phyloP scores from a whole-genome alignment of 441 rosid genomes.

The Populus tomentosa region DNA sequence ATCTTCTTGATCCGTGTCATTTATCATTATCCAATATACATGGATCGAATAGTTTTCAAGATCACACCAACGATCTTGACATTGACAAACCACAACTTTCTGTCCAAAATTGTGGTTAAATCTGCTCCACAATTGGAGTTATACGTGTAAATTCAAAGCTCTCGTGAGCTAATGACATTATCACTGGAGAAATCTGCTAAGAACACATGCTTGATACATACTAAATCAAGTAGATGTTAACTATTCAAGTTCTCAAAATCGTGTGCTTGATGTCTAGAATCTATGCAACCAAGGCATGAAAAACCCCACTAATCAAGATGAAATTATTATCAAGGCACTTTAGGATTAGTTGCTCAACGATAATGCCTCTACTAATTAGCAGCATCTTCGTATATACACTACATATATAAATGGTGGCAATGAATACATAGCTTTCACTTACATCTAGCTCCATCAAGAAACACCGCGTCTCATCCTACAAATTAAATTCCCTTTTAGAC shows the following conservation, averaged over 20 bases:
- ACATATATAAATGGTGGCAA: neutral
- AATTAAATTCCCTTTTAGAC: neutral
- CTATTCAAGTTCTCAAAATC: neutral
- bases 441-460: neutral
- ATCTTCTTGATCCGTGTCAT: neutral
- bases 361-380: neutral
- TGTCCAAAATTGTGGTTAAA: neutral
- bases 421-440: neutral
- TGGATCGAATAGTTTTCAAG: neutral
- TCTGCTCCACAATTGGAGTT: neutral
- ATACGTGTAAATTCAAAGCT: neutral
- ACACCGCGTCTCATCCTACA: too few relatives aligned
- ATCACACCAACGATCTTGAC: neutral
- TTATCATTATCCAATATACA: neutral
- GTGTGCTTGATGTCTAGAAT: neutral
- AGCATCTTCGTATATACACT: neutral
- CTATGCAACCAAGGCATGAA: neutral
- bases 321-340: neutral
- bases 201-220: neutral
- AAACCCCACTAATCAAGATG: neutral
- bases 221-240: neutral
- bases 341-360: neutral
- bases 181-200: neutral
- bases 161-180: neutral
- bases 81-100: neutral